These are phyloP conservation scores for Lactarius psammicola DNA, from an alignment of 768 basidiomycete genomes.

Conservation along the genomic window DNA sequence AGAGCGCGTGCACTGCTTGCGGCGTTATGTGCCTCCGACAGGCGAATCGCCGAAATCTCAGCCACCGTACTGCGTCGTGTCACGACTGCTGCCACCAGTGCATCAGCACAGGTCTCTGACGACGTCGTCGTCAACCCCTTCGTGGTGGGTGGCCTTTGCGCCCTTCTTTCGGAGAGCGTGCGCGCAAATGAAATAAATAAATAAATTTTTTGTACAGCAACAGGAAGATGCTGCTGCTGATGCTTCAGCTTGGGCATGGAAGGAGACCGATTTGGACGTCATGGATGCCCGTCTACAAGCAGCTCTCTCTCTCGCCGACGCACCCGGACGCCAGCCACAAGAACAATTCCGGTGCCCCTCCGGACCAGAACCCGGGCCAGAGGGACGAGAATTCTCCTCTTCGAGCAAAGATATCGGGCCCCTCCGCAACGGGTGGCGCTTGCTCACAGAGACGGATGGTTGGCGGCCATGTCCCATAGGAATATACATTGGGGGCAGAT, in stretches of 20 bases:
- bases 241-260: slow-evolving; percentile 40
- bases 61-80: slow-evolving; percentile 2
- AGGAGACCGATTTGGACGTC: slow-evolving; percentile 45
- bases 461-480: slow-evolving; percentile 76
- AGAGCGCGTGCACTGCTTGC: slow-evolving; percentile 41
- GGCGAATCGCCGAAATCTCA: slow-evolving; percentile 33
- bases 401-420: not conserved
- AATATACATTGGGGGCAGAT: slow-evolving; percentile 38
- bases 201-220: not conserved
- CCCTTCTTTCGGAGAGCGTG: not conserved
- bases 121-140: too few species aligned
- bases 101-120: not conserved
- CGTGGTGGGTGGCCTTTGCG: slow-evolving; percentile 6
- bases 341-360: not conserved
- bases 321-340: not conserved
- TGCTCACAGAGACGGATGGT: slow-evolving; percentile 40
- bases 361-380: too few species aligned
- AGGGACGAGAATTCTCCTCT: not conserved
- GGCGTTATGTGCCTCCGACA: slow-evolving; percentile 41
- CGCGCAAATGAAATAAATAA: not conserved
- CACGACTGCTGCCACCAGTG: not conserved
- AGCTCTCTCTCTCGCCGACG: slow-evolving; percentile 2
- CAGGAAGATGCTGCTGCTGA: not conserved
- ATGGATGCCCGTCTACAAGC: slow-evolving; percentile 42
- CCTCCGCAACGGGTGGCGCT: slow-evolving; percentile 52